Conservation (phyloP, 2,329 filamentous ascomycete genomes). For the Colletotrichum endophyticum region DNA sequence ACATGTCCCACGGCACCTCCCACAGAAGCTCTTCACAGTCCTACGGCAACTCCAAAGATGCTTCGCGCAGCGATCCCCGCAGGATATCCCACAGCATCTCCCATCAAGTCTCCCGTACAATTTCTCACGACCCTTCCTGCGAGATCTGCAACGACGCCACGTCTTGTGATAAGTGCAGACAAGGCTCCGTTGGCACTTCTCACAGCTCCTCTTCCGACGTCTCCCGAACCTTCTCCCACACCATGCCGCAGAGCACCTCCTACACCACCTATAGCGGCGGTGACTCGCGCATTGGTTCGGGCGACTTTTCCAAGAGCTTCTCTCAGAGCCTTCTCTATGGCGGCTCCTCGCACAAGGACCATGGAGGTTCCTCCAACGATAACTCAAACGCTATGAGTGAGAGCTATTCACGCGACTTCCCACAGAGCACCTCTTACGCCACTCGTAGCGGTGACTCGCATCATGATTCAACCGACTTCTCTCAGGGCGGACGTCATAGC, state of each 20-base stretch:
- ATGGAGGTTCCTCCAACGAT: neutral
- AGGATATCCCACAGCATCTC: neutral
- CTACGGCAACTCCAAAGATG: neutral
- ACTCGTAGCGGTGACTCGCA: neutral
- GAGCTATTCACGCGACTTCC: neutral
- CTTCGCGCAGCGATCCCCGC: neutral
- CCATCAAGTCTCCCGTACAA: neutral
- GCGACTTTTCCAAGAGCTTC: neutral
- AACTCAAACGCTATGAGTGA: neutral
- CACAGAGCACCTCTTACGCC: neutral
- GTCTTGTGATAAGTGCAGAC: neutral
- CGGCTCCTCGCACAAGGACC: neutral
- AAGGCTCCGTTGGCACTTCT: neutral
- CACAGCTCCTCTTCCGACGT: neutral
- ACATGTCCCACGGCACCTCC: neutral
- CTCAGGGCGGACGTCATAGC: neutral
- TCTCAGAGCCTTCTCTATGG: neutral
- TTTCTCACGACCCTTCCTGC: neutral
- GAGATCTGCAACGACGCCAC: neutral
- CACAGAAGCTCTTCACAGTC: neutral
- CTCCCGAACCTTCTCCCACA: neutral
- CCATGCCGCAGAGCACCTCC: neutral
- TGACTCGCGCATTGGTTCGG: neutral
- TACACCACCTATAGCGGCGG: neutral
- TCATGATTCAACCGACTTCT: neutral